A percentile compares a stretch with the other conserved stretches of the same genome.
Conservation (phyloP, 495 filamentous ascomycete species). For the Staphylotrichum tortipilum region DNA sequence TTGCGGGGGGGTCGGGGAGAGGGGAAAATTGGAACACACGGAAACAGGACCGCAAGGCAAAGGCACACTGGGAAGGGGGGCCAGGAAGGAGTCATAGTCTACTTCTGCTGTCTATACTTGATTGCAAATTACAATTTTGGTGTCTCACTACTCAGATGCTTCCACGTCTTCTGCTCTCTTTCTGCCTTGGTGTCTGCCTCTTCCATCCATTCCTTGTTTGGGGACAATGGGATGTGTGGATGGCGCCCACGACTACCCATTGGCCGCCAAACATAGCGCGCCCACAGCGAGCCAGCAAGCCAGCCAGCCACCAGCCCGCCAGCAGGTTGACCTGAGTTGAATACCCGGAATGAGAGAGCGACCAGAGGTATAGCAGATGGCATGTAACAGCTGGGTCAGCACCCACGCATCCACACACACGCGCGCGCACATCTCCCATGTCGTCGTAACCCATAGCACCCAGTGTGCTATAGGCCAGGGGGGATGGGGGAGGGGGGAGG, state of each 20-base stretch:
- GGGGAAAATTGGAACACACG: neutral
- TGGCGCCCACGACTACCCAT: too few species aligned
- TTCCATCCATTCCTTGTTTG: too few species aligned
- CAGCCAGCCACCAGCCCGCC: too few species aligned
- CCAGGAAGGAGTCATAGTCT: neutral
- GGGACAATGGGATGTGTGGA: neutral
- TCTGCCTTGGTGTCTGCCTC: neutral
- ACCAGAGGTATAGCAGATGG: neutral
- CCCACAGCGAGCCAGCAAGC: too few species aligned
- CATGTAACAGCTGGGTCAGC: too few species aligned
- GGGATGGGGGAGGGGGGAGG: too few species aligned
- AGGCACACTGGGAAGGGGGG: neutral
- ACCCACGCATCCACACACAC: too few species aligned
- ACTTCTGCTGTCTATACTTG: constrained; percentile 9
- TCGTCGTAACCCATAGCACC: too few species aligned
- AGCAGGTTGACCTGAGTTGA: constrained; percentile 2
- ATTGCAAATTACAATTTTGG: neutral
- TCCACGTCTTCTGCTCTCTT: neutral
- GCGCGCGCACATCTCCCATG: too few species aligned
- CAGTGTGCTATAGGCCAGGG: too few species aligned
- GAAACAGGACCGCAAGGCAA: neutral
- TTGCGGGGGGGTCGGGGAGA: neutral
- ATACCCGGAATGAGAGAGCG: constrained; percentile 12
- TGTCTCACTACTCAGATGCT: neutral
- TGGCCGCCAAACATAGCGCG: neutral